Conservation (phyloP, 768 basidiomycete species). For the Pulveroboletus ravenelii region DNA sequence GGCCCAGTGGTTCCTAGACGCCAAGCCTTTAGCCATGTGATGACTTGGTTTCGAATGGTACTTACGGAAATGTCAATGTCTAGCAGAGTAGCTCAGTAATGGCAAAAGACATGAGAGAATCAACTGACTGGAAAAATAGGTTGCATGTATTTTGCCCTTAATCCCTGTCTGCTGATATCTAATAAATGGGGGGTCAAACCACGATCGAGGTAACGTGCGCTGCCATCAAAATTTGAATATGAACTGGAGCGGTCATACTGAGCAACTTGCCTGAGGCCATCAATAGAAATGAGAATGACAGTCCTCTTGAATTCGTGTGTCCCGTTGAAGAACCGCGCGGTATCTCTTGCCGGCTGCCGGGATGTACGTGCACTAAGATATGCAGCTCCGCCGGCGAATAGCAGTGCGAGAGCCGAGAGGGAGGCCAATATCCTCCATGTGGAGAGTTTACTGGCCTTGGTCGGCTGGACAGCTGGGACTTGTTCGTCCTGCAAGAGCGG, state of each 20-base stretch:
- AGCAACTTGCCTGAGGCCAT: constrained; percentile 64
- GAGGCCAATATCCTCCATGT: constrained; percentile 13
- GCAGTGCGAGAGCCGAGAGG: constrained; percentile 13
- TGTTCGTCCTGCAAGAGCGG: constrained; percentile 21
- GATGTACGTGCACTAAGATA: constrained; percentile 6
- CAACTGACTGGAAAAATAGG: constrained; percentile 82
- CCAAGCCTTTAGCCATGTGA: not conserved
- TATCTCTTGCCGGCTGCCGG: not conserved
- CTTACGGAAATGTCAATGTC: constrained; percentile 90
- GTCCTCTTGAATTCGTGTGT: constrained; percentile 80
- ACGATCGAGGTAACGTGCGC: constrained; percentile 84
- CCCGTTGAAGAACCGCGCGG: constrained; percentile 61
- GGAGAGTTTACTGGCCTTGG: not conserved
- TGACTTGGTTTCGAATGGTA: constrained; percentile 9
- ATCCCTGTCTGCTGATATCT: constrained; percentile 72
- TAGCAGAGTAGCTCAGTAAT: constrained; percentile 26
- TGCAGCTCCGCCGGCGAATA: constrained; percentile 8
- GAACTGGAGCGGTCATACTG: not conserved
- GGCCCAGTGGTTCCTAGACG: constrained; percentile 79
- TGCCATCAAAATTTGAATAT: constrained; percentile 25
- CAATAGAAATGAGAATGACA: constrained; percentile 81
- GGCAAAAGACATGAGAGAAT: constrained; percentile 13
- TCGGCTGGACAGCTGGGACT: not conserved
- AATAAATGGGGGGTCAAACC: constrained; percentile 81
- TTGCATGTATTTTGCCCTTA: constrained; percentile 83